Conservation (phyloP, 305 asterid species). For the Plantago coronopus region DNA sequence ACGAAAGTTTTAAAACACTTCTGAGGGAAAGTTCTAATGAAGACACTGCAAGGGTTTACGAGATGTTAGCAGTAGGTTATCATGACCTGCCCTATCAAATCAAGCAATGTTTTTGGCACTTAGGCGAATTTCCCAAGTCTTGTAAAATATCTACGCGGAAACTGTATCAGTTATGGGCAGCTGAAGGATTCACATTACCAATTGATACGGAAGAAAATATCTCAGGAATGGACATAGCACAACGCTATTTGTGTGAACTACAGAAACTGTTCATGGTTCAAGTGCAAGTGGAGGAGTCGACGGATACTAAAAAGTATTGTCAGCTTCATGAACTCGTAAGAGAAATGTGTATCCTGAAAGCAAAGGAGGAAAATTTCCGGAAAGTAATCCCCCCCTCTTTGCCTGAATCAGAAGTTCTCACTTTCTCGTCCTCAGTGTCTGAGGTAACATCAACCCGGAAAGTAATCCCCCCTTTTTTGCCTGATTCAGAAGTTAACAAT, state of each 20-base stretch:
- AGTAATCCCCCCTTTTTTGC: conserved; percentile 16
- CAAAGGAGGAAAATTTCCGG: conserved; percentile 32
- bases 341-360: conserved; percentile 33
- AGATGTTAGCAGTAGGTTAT: conserved; percentile 48
- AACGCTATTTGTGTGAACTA: conserved; percentile 41
- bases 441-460: conserved; percentile 17
- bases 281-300: conserved; percentile 35
- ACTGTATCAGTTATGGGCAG: conserved; percentile 53
- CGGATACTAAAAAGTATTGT: conserved; percentile 37
- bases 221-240: conserved; percentile 40
- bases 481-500: conserved; percentile 4
- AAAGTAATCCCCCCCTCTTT: conserved; percentile 17
- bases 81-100: conserved; percentile 55
- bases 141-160: conserved; percentile 36
- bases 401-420: conserved; percentile 6
- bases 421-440: conserved; percentile 12
- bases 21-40: conserved; percentile 28
- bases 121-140: conserved; percentile 50
- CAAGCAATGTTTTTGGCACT: conserved; percentile 52
- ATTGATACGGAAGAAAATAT: conserved; percentile 35
- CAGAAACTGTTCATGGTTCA: conserved; percentile 55
- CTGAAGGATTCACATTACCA: conserved; percentile 48
- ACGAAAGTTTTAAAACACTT: conserved; percentile 34
- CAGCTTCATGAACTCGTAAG: conserved; percentile 45
- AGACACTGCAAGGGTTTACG: conserved; percentile 36